A percentile compares a stretch with the other conserved stretches of the same genome.
Conservation (phyloP, 2,329 filamentous ascomycete genomes). For the Coniochaeta sp. region DNA sequence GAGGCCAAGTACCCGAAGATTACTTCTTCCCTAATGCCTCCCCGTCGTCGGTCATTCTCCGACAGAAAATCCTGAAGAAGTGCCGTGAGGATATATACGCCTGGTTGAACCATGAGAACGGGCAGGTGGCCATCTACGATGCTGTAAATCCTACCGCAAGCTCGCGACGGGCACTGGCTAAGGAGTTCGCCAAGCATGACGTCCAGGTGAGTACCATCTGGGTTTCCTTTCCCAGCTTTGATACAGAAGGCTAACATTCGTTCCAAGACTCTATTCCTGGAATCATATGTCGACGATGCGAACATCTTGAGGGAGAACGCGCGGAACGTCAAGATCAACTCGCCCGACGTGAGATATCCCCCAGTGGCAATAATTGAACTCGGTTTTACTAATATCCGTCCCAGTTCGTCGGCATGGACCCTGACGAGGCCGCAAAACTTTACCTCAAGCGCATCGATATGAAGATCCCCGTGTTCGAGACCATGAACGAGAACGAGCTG, state of each 20-base stretch:
- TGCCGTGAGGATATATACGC: constrained; percentile 95
- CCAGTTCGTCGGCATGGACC: constrained; percentile 83
- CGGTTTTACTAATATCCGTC: constrained; percentile 9
- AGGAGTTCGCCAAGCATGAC: constrained; percentile 96
- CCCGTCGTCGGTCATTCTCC: constrained; percentile 81
- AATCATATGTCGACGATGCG: constrained; percentile 90
- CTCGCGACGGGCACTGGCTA: constrained; percentile 76
- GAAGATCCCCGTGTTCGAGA: constrained; percentile 93
- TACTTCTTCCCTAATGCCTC: constrained; percentile 97
- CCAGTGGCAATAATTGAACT: background rate
- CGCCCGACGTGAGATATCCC: constrained; percentile 69
- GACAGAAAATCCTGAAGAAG: constrained; percentile 96
- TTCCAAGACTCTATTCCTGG: constrained; percentile 84
- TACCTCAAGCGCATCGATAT: constrained; percentile 86
- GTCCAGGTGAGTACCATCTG: constrained; percentile 74
- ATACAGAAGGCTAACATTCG: constrained; percentile 1
- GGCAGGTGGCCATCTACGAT: constrained; percentile 97
- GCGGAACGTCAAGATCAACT: constrained; percentile 94
- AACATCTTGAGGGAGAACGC: constrained; percentile 94
- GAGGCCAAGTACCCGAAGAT: constrained; percentile 82
- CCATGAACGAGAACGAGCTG: constrained; percentile 87
- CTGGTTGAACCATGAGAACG: constrained; percentile 94
- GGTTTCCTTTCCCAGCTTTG: background rate
- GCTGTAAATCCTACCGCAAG: constrained; percentile 87
- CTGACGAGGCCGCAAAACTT: constrained; percentile 84